These are phyloP conservation scores for Posidonia australis DNA, from an alignment of 106 monocot species.

Conservation along the genomic window DNA sequence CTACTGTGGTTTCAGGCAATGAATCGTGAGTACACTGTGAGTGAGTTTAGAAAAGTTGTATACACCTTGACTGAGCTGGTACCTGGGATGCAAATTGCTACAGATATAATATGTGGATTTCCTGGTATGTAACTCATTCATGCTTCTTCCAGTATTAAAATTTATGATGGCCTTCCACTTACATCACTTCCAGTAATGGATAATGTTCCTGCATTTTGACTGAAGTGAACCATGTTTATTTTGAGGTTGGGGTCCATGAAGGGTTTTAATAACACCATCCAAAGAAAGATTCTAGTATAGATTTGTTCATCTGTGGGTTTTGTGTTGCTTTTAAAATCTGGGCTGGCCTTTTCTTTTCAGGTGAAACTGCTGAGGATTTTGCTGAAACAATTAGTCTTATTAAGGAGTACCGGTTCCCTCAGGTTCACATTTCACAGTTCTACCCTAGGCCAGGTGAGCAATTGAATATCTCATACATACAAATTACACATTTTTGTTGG, in stretches of 20 bases:
- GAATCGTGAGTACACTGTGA: conserved; percentile 93
- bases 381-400: conserved; percentile 59
- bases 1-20: conserved; percentile 43
- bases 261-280: too few relatives aligned
- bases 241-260: neutral
- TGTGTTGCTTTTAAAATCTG: too few relatives aligned
- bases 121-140: conserved; percentile 38
- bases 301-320: too few relatives aligned
- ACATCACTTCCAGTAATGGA: neutral
- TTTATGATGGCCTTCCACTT: neutral
- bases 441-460: conserved; percentile 88
- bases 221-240: neutral
- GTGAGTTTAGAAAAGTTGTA: conserved; percentile 82
- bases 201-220: neutral
- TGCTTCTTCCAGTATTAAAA: neutral
- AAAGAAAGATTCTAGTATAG: too few relatives aligned
- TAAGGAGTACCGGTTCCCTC: conserved; percentile 88
- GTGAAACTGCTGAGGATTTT: conserved; percentile 96
- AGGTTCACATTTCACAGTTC: conserved; percentile 99
- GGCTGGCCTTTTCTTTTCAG: conserved; percentile 21
- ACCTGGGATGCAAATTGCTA: conserved; percentile 96
- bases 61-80: conserved; percentile 77
- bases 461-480: neutral
- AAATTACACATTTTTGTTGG: neutral
- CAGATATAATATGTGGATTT: conserved; percentile 98